A percentile compares a stretch with the other conserved stretches of the same genome.
These are phyloP conservation scores for Paraphoma sp. DNA, from an alignment of 2,329 filamentous ascomycete genomes.

Conservation along the genomic window DNA sequence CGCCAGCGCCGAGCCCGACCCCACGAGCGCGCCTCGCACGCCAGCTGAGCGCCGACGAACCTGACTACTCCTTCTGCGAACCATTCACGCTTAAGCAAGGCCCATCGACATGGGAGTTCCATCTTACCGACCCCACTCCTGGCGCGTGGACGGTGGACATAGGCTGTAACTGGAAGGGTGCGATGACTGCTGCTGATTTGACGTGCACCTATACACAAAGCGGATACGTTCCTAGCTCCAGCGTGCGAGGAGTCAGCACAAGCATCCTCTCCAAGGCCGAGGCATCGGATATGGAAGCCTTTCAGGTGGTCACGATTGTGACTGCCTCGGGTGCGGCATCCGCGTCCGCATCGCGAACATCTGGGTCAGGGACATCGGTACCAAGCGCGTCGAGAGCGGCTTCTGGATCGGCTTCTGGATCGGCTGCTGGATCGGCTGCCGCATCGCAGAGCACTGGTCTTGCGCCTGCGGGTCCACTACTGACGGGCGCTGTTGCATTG, in stretches of 20 bases:
- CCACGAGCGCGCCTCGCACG: neutral
- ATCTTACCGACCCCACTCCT: conserved; percentile 26
- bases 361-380: neutral
- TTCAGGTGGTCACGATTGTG: conserved; percentile 21
- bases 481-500: conserved; percentile 26
- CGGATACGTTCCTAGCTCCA: conserved; percentile 10
- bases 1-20: conserved; percentile 7
- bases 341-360: conserved; percentile 1
- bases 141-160: conserved; percentile 26
- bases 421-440: neutral
- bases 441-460: conserved; percentile 17
- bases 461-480: conserved; percentile 24
- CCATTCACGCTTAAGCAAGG: conserved; percentile 35
- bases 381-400: neutral
- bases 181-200: conserved; percentile 24
- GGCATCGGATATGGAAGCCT: conserved; percentile 1
- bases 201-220: conserved; percentile 26
- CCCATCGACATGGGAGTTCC: conserved; percentile 20
- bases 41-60: neutral
- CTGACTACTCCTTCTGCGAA: conserved; percentile 19
- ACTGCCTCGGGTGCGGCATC: conserved; percentile 15
- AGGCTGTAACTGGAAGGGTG: conserved; percentile 31
- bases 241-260: neutral
- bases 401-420: no score
- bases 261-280: conserved; percentile 15